phyloP scores from a whole-genome alignment of 352 stramenopile genomes.

The Globisporangium spiculum region DNA sequence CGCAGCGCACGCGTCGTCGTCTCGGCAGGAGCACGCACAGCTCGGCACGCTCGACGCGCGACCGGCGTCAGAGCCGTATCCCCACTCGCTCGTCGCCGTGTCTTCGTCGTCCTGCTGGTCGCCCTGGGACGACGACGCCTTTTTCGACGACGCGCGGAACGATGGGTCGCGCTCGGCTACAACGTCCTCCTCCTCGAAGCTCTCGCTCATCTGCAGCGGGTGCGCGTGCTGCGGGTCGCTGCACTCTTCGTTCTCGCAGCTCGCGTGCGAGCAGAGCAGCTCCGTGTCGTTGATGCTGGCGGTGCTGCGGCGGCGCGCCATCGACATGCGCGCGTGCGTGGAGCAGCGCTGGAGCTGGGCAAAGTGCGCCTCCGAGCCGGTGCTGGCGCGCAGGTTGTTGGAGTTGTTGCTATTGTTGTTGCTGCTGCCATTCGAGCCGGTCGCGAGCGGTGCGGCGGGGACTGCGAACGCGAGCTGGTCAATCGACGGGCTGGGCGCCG shows the following conservation, averaged over 20 bases:
- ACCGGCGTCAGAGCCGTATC: conserved; percentile 32
- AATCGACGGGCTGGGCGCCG: conserved; percentile 65
- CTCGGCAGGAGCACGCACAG: conserved; percentile 40
- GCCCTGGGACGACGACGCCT: conserved; percentile 21
- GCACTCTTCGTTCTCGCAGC: conserved; percentile 20
- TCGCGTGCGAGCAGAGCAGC: conserved; percentile 12
- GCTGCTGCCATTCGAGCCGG: background rate
- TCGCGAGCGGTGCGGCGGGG: conserved; percentile 27
- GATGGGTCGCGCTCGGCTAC: conserved; percentile 12
- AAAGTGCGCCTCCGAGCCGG: conserved; percentile 10
- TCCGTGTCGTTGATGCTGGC: conserved; percentile 27
- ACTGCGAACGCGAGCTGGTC: conserved; percentile 65
- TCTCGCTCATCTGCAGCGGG: conserved; percentile 12
- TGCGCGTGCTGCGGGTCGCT: conserved; percentile 17
- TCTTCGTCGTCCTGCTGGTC: conserved; percentile 37
- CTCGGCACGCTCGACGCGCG: conserved; percentile 41
- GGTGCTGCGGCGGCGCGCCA: conserved; percentile 32
- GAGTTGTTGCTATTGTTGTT: conserved; percentile 3
- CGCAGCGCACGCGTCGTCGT: conserved; percentile 38
- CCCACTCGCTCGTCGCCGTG: conserved; percentile 33
- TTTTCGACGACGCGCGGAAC: conserved; percentile 34
- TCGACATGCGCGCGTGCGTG: conserved; percentile 35
- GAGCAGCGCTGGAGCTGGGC: conserved; percentile 32
- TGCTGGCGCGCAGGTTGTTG: conserved; percentile 14
- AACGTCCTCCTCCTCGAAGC: conserved; percentile 15